A percentile compares a stretch with the other conserved stretches of the same genome.
These are phyloP conservation scores for Rhodosporidiobolus sp. DNA, from an alignment of 768 basidiomycete species.

Conservation along the genomic window DNA sequence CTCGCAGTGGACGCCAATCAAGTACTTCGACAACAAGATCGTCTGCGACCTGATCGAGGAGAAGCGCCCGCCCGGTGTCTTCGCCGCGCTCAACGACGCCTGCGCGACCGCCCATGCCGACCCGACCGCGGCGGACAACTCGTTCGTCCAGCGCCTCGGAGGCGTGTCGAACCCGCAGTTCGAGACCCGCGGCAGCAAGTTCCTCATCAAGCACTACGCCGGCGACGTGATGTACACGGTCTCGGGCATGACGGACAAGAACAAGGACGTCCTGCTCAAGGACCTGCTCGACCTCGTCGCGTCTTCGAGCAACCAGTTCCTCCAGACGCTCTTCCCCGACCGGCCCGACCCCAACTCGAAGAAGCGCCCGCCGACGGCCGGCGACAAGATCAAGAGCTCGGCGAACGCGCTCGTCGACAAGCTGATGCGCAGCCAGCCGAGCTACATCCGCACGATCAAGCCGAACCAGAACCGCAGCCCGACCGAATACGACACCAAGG, in stretches of 20 bases:
- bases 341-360: slow-evolving; percentile 93
- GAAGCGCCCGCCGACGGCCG: slow-evolving; percentile 95
- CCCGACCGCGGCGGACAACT: slow-evolving; percentile 90
- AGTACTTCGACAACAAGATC: slow-evolving; percentile 91
- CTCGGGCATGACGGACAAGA: slow-evolving; percentile 98
- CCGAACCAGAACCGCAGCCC: slow-evolving; percentile 91
- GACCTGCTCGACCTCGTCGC: slow-evolving; percentile 87
- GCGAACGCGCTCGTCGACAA: slow-evolving; percentile 95
- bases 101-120: slow-evolving; percentile 98
- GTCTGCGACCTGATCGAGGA: slow-evolving; percentile 99
- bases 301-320: slow-evolving; percentile 73
- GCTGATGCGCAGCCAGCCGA: slow-evolving; percentile 93
- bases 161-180: slow-evolving; percentile 76
- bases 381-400: slow-evolving; percentile 98
- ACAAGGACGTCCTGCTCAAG: slow-evolving; percentile 94
- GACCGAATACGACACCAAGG: slow-evolving; percentile 88
- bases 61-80: slow-evolving; percentile 90
- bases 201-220: slow-evolving; percentile 93
- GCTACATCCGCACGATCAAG: slow-evolving; percentile 98
- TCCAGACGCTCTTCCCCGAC: slow-evolving; percentile 86
- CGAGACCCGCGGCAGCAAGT: slow-evolving; percentile 88
- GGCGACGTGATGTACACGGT: slow-evolving; percentile 99
- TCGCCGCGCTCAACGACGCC: slow-evolving; percentile 97
- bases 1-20: slow-evolving; percentile 83
- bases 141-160: slow-evolving; percentile 87